Evolutionary conservation across 2,329 filamentous ascomycete species (phyloP), one percentile per base, ranked within the genome.

Genomic region (Acarospora socialis): DNA sequence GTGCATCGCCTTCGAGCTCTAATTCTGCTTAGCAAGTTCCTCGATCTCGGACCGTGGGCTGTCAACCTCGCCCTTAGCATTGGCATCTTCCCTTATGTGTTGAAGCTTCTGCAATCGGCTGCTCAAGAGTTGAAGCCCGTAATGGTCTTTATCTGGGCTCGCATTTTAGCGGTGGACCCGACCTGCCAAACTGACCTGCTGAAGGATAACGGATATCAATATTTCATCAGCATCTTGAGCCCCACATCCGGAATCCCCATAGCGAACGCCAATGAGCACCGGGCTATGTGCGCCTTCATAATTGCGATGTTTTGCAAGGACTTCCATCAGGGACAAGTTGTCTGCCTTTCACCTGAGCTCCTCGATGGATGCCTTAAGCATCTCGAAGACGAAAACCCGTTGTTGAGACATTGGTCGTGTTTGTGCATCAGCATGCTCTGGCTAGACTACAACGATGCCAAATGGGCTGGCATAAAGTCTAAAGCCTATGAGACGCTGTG

Each of bases 141-240:
- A 38, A 95, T 98, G 90, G 86, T 98, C 4, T 98, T 95, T 55
- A 98, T 98, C 41, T 98, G 90, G 90, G 86, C 90, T 4, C 73
- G 90, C 29, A 83, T 98, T 25, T 72, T 98, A 42, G 90, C 90
- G 5, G 90, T 98, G 4, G 90, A 98, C 49, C 77, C 90, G 37
- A 82, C 81, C 1, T 94, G 90, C 49, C 90, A 98, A 54, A 76
- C 77, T 40, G 90, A 98, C 53, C 64, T 98, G 8, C 73, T 95
- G 45, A 95, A 95, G 56, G 90, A 98, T 51, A 93, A 86, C 47
- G 90, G 90, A 5, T 95, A 93, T 50, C 82, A 83, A 47, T 98
- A 98, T 58, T 98, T 98, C 53, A 84, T 90, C 32, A 78, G 77
- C 40, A 93, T 95, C 32, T 68, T 95, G 42, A 87, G 86, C 48